Base-by-base conservation (phyloP, 176 grass and related monocot genomes). In the Ananas comosus region DNA sequence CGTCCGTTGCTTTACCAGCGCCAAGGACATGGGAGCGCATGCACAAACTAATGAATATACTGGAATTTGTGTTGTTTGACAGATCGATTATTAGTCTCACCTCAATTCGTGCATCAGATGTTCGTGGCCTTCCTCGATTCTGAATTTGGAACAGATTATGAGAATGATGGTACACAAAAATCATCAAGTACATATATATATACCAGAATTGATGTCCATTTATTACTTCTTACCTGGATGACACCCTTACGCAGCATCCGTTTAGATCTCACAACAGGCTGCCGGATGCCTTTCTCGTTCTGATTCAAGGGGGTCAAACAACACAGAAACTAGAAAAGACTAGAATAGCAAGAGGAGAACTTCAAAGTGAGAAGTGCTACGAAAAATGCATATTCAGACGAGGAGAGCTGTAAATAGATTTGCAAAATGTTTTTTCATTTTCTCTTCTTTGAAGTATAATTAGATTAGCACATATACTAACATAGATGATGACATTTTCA, bases 61-160 rank as follows among this genome's bases (percentile, higher is more conserved):
- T 42, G 33, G 33, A 42, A 42, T 42, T 42, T 42, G 33, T 42
- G 78, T 80, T 87, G 79, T 53, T 79, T 66, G 68, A 51, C 71
- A 53, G 23, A 16, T 50, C 80, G 8, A 47, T 71, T 71, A 33
- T 11, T 69, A 49, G 28, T 57, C 63, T 59, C 24, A 80, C 77
- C 77, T 72, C 68, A 25, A 63, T 65, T 65, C 77, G 59, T 17
- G 69, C 58, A 80, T 72, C 68, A 64, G 49, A 54, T 80, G 48
- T 51, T 42, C 33, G 5, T 48, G 18, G 51, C 54, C 48, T 66
- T 63, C 49, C 29, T 33, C 22, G 21, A 53, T 49, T 59, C 77
- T 80, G 59, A n/a, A 51, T 42, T 61, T 4, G 18, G 22, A 16
- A 21, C 52, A 64, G 33, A 48, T 63, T 64, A 47, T 11, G 51